Evolutionary conservation across 73 alveolate genomes (phyloP).

Genomic region (Tetrahymena thermophila): DNA sequence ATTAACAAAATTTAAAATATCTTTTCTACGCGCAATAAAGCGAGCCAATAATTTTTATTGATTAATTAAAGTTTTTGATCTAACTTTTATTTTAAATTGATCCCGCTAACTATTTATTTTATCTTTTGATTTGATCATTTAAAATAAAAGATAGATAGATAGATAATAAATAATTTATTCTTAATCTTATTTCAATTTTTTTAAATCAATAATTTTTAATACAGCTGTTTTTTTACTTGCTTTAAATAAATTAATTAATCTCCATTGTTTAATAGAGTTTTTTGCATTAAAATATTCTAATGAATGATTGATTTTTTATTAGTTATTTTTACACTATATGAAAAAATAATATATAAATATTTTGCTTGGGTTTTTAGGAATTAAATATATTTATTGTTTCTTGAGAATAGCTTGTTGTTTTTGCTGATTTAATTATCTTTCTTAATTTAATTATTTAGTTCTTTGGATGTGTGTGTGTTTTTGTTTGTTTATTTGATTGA

Average conservation of each 20-base stretch:
- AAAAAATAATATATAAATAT: no score
- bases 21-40: not conserved
- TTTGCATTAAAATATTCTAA: no score
- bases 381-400: no score
- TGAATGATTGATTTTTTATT: no score
- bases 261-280: no score
- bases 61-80: not conserved
- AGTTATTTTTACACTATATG: not conserved
- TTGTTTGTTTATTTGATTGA: not conserved
- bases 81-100: not conserved
- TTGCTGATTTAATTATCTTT: not conserved
- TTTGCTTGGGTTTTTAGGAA: not conserved
- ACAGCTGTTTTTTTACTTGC: no score
- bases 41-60: not conserved
- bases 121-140: not conserved
- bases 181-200: no score
- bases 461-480: not conserved
- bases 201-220: no score
- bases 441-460: no score
- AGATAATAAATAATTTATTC: no score
- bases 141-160: not conserved
- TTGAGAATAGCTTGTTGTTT: not conserved
- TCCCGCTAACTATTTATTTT: not conserved
- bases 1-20: not conserved
- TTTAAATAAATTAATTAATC: not conserved